phyloP scores from a whole-genome alignment of 2,329 filamentous ascomycete genomes.

The Fusarium redolens region DNA sequence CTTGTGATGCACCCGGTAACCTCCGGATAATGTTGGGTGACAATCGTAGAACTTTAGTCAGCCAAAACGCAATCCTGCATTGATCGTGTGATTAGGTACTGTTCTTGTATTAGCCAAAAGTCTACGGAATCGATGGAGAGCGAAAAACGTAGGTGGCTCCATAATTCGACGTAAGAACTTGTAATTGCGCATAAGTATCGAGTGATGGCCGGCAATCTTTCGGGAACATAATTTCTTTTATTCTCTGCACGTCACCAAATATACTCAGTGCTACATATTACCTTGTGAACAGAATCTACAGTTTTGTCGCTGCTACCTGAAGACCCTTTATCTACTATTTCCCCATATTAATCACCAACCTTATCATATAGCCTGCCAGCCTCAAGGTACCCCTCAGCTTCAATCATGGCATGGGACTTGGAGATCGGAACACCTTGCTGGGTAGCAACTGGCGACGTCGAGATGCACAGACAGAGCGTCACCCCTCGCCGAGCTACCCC shows the following conservation, averaged over 20 bases:
- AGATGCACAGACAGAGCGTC: background rate
- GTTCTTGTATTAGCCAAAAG: background rate
- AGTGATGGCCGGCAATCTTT: background rate
- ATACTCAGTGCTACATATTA: rapidly evolving
- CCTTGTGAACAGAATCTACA: background rate
- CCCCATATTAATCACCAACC: rapidly evolving
- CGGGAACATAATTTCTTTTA: background rate
- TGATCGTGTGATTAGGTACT: background rate
- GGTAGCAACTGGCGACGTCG: background rate
- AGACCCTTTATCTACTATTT: background rate
- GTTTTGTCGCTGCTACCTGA: background rate
- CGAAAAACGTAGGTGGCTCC: background rate
- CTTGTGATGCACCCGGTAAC: background rate
- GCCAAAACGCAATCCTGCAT: background rate
- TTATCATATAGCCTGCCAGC: rapidly evolving
- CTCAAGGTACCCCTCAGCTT: rapidly evolving
- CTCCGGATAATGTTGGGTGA: background rate
- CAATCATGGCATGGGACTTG: background rate
- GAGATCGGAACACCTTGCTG: background rate
- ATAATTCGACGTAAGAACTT: background rate
- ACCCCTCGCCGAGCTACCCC: background rate
- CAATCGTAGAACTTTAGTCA: background rate
- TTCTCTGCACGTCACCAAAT: background rate
- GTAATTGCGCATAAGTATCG: background rate
- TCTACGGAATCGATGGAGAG: background rate